Evolutionary conservation across 495 filamentous ascomycete species (phyloP), one percentile per base, ranked within the genome.

Genomic region (Aspergillus nidulans): DNA sequence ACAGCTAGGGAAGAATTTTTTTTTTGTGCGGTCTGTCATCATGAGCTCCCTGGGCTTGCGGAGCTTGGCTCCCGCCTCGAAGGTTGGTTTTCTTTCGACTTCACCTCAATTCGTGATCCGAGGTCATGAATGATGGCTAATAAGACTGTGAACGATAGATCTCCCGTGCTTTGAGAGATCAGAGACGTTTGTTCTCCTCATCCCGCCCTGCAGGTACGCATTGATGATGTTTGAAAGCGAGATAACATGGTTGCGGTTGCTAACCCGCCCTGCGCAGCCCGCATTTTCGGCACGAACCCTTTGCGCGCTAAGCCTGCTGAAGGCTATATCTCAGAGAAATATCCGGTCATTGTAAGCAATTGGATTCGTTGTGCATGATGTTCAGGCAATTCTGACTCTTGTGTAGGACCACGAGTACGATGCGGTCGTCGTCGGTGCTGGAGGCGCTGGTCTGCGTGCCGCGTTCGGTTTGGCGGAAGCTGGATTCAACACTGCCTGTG

Each of bases 401-500:
- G 40, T 30, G 42, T 63, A 88, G 85, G 85, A 88, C 61, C 85
- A 88, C 68, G 85, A 88, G 68, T 88, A 88, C 67, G 85, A 88
- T 86, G 94, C 94, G 32, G 80, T 97, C 63, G 92, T 97, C 49
- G 89, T 97, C 57, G 92, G 92, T 68, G 92, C 92, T 58, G 92
- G 92, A 61, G 92, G 92, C 66, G 85, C 92, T 56, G 92, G 92
- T 75, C 83, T 97, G 59, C 90, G 92, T 64, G 92, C 92, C 48
- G 92, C 92, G 43, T 95, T 97, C 75, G 92, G 92, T 74, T 83
- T 97, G 53, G 92, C 92, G 59, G 92, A 97, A 76, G 92, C 92
- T 64, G 92, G 92, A 44, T 96, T 97, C 81, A 96, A 97, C 73
- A 96, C 91, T 49, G 92, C 92, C 52, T 97, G 92, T 78, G 94